Evolutionary conservation across 108 stramenopile species (phyloP), one percentile per base, ranked within the genome.

Genomic region (Skeletonema tropicum): DNA sequence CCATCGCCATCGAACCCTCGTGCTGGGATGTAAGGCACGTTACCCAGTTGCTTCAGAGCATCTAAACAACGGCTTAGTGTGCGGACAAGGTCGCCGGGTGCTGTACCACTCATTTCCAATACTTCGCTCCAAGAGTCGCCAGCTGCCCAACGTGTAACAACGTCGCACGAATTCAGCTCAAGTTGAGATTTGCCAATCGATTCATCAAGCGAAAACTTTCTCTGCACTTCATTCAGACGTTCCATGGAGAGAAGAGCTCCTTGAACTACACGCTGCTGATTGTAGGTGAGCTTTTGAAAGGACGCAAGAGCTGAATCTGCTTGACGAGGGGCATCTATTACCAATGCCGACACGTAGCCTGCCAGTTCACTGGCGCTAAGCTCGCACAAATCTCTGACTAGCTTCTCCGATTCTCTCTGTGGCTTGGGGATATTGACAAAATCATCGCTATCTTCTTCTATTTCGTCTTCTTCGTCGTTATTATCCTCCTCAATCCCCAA

Each of bases 121-220:
- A 87, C 90, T 61, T 92, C 93, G 33, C 60, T 87, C 93, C 93
- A 94, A 4, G 83, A 85, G 57, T 87, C 90, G 42, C 93, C 93
- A 13, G 79, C 67, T 6, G 93, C 89, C 93, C 93, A 94, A 1
- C 86, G 88, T 10, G 90, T 92, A 0, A 92, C 89, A 25, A 94
- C 93, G 42, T 90, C 88, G 38, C 74, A 79, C 39, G 86, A 80
- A 19, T 80, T 71, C 30, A 94, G 59, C 57, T 94, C 93, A 19
- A 83, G 63, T 45, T 82, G 79, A 58, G 89, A 90, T 66, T 75
- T 77, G 35, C 84, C 76, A 31, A 79, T 85, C 11, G 45, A 62
- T 42, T 88, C 88, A 59, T 91, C 90, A 1, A 90, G 72, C 15
- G 62, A 62, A 32, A 66, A 89, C 55, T 74, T 57, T 26, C 87